Conservation (phyloP, 352 stramenopile species). For the Pythium vanterpoolii region DNA sequence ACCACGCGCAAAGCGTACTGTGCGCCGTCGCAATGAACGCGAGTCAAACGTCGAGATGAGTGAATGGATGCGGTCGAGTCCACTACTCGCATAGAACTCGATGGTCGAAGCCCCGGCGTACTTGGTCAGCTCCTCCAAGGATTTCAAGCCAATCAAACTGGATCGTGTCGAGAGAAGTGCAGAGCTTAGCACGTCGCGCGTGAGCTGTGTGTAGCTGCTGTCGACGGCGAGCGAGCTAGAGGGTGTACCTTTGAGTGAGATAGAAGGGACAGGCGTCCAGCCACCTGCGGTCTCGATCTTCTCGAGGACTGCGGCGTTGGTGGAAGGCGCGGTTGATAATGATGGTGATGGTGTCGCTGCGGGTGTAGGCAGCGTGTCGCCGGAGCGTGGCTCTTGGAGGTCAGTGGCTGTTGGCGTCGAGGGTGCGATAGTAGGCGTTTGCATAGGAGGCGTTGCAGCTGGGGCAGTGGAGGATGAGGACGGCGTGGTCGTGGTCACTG, state of each 20-base stretch:
- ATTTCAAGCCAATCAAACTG: not conserved
- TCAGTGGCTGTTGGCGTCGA: not conserved
- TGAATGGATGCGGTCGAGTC: not conserved
- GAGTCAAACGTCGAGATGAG: slow-evolving; percentile 10
- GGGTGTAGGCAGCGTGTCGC: not conserved
- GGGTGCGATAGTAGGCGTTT: not conserved
- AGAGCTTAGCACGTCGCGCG: slow-evolving; percentile 22
- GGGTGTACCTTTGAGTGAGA: slow-evolving; percentile 9
- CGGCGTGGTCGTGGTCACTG: not conserved
- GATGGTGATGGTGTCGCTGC: not conserved
- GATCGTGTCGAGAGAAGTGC: slow-evolving; percentile 15
- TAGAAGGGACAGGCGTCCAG: slow-evolving; percentile 14
- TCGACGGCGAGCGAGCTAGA: slow-evolving; percentile 16
- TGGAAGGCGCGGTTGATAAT: not conserved
- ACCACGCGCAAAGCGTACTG: not conserved
- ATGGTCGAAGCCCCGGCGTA: slow-evolving; percentile 18
- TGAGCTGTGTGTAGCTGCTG: slow-evolving; percentile 19
- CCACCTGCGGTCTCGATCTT: slow-evolving; percentile 13
- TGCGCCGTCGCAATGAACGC: slow-evolving; percentile 5
- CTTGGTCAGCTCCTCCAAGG: slow-evolving; percentile 6
- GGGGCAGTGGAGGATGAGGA: not conserved
- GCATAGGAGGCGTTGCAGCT: not conserved
- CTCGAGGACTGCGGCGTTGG: slow-evolving; percentile 9
- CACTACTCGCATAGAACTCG: slow-evolving; percentile 23
- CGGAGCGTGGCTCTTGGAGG: not conserved